Conservation (phyloP, 116 monocot genomes). For the Posidonia oceanica region DNA sequence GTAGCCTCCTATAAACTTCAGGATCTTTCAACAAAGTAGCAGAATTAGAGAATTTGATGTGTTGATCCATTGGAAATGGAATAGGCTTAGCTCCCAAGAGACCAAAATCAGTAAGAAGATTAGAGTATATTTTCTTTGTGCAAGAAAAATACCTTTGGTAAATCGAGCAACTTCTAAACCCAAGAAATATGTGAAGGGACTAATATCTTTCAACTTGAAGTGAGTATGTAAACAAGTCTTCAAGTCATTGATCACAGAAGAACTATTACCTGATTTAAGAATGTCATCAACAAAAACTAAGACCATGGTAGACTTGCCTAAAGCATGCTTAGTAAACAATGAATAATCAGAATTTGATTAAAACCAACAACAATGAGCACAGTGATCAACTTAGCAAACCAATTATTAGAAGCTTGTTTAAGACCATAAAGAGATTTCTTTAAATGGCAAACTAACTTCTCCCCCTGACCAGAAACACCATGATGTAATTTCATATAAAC, state of each 20-base stretch:
- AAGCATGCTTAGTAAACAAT: neutral
- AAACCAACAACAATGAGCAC: neutral
- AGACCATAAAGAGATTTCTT: neutral
- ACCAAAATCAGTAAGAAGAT: neutral
- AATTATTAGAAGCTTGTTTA: neutral
- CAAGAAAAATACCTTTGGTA: neutral
- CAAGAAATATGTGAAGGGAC: neutral
- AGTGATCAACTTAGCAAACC: neutral
- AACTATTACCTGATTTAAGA: neutral
- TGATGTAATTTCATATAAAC: neutral
- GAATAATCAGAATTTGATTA: neutral
- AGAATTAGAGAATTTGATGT: neutral
- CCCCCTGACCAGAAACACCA: neutral
- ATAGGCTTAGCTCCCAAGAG: neutral
- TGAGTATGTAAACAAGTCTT: neutral
- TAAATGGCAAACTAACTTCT: neutral
- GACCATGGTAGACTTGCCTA: neutral
- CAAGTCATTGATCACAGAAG: neutral
- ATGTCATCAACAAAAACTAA: neutral
- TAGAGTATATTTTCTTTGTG: neutral
- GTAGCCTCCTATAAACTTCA: neutral
- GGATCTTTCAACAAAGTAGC: neutral
- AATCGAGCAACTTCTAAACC: neutral
- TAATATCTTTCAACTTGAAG: neutral
- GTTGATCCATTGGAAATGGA: neutral